These are phyloP conservation scores for Cladophialophora chaetospira DNA, from an alignment of 2,329 filamentous ascomycete genomes.

Conservation along the genomic window DNA sequence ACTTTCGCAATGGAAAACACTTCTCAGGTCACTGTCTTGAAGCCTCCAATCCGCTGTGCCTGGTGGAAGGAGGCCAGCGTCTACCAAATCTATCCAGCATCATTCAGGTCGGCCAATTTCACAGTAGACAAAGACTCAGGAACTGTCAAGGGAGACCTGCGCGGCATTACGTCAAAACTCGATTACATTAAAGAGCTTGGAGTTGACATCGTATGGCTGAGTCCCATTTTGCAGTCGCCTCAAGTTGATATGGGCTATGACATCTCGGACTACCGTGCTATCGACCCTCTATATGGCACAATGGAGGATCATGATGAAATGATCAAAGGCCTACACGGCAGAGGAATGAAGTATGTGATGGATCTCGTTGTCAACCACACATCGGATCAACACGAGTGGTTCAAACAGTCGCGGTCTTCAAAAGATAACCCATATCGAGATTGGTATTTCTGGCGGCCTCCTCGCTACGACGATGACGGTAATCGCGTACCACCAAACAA, in stretches of 20 bases:
- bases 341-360: conserved; percentile 53
- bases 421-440: conserved; percentile 65
- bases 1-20: conserved; percentile 3
- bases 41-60: conserved; percentile 9
- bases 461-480: conserved; percentile 54
- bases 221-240: conserved; percentile 55
- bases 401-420: conserved; percentile 64
- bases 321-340: conserved; percentile 46
- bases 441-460: conserved; percentile 65
- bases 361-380: conserved; percentile 52
- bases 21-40: conserved; percentile 2
- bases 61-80: conserved; percentile 63
- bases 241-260: conserved; percentile 57
- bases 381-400: conserved; percentile 58
- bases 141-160: conserved; percentile 64
- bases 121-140: conserved; percentile 44
- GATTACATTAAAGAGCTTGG: conserved; percentile 66
- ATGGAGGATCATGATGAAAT: conserved; percentile 50
- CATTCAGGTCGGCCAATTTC: conserved; percentile 51
- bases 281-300: conserved; percentile 52
- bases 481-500: conserved; percentile 72
- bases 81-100: conserved; percentile 63
- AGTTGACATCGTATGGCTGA: conserved; percentile 61
- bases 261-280: conserved; percentile 46
- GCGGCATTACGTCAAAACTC: conserved; percentile 65